Percentiles rank a stretch among this genome's conserved stretches.
Conservation (phyloP, 345 rosid genomes). For the Eucalyptus leucophloia region DNA sequence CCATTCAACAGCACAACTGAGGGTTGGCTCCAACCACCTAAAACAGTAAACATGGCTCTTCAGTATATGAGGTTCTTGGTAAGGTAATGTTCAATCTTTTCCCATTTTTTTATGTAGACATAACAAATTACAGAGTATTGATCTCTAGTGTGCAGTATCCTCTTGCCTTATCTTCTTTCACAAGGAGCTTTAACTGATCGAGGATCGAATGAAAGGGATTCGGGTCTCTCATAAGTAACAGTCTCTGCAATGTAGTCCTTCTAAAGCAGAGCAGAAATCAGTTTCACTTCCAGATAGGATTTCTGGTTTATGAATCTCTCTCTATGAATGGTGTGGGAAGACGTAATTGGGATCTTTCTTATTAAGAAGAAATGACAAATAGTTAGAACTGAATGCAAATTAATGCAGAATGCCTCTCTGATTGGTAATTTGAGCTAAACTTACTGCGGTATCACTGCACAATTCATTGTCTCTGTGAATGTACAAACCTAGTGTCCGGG, state of each 20-base stretch:
- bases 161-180: not conserved
- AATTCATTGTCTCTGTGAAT: not conserved
- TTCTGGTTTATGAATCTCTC: not conserved
- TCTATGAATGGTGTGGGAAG: not conserved
- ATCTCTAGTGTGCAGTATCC: not conserved
- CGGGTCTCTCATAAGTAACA: not conserved
- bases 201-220: not conserved
- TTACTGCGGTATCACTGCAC: not conserved
- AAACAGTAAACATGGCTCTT: not conserved
- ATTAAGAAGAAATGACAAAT: not conserved
- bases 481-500: not conserved
- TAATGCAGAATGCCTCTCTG: not conserved
- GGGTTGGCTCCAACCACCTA: not conserved
- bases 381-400: not conserved
- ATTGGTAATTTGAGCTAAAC: not conserved
- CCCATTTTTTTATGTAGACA: not conserved
- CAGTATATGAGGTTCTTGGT: not conserved
- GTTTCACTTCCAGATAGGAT: not conserved
- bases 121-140: not conserved
- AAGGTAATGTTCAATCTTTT: not conserved
- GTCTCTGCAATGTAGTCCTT: not conserved
- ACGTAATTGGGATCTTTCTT: not conserved
- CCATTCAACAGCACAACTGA: not conserved
- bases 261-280: not conserved
- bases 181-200: not conserved